These are phyloP conservation scores for Pythium folliculosum DNA, from an alignment of 352 stramenopile species.

Conservation along the genomic window DNA sequence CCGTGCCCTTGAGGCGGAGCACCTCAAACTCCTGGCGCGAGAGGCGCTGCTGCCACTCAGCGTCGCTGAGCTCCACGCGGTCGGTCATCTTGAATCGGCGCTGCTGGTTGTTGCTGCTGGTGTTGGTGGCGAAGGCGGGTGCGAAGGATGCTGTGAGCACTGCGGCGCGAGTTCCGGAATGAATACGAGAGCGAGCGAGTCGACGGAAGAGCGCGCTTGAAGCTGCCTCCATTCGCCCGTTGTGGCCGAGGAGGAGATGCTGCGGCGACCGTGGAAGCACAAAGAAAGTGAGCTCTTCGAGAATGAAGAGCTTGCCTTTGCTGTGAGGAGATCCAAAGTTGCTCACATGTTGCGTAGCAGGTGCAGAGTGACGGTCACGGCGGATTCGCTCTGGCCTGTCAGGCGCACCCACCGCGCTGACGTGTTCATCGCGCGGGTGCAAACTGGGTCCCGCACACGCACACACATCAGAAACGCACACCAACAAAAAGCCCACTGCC, in stretches of 20 bases:
- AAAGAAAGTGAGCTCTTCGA: slow-evolving; percentile 24
- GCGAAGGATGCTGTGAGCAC: not conserved
- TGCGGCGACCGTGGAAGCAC: slow-evolving; percentile 7
- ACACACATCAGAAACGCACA: not conserved
- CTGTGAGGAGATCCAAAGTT: slow-evolving; percentile 6
- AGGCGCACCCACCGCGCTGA: not conserved
- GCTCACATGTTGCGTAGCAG: slow-evolving; percentile 14
- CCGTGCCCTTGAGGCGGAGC: slow-evolving; percentile 90
- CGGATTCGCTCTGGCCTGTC: not conserved
- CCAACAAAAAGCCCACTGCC: not conserved
- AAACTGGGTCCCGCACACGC: slow-evolving; percentile 3
- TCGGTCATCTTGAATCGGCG: slow-evolving; percentile 55
- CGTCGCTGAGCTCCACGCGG: slow-evolving; percentile 51
- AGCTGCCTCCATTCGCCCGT: slow-evolving; percentile 20
- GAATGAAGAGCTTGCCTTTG: slow-evolving; percentile 1
- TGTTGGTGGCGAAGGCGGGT: not conserved
- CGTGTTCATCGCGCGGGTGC: slow-evolving; percentile 8
- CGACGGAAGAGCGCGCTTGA: slow-evolving; percentile 24
- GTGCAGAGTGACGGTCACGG: slow-evolving; percentile 3
- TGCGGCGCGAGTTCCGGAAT: slow-evolving; percentile 17
- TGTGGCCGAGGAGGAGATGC: not conserved
- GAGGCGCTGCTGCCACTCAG: slow-evolving; percentile 84
- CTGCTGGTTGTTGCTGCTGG: not conserved
- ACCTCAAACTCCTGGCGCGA: slow-evolving; percentile 82
- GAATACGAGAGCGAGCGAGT: slow-evolving; percentile 14